These are phyloP conservation scores for Rutstroemia sydowiana DNA, from an alignment of 2,329 filamentous ascomycete genomes.

Conservation along the genomic window DNA sequence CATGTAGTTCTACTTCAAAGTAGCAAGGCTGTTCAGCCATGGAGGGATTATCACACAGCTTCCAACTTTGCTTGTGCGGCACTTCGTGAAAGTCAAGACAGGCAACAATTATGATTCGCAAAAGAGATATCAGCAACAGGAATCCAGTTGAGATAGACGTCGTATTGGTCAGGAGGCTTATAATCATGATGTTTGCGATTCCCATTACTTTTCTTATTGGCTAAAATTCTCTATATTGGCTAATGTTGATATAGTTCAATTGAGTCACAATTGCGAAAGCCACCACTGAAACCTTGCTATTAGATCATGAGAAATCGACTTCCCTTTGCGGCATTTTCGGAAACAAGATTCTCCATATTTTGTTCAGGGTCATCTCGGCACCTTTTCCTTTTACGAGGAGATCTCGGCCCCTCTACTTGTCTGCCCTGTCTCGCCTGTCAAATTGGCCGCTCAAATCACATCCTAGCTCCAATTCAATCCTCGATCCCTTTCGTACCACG, in stretches of 20 bases:
- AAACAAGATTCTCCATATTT: conserved; percentile 6
- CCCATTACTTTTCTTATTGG: not conserved
- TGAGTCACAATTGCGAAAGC: conserved; percentile 1
- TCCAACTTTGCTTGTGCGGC: not conserved
- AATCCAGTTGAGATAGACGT: not conserved
- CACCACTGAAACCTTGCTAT: not conserved
- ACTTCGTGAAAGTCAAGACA: not conserved
- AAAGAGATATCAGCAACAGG: not conserved
- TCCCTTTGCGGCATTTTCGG: not conserved
- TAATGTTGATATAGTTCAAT: not conserved
- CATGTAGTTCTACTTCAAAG: not conserved
- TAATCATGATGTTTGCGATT: conserved; percentile 1
- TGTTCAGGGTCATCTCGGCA: conserved; percentile 4
- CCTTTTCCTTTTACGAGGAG: not conserved
- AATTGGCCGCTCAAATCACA: not conserved
- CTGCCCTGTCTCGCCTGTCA: conserved; percentile 1
- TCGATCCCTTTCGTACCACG: not conserved
- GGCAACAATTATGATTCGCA: not conserved
- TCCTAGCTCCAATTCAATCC: not conserved
- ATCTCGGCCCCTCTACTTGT: not conserved
- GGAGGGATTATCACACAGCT: not conserved
- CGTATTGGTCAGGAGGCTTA: conserved; percentile 7
- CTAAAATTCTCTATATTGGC: not conserved
- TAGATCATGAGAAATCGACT: not conserved
- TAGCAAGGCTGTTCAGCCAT: not conserved